These are phyloP conservation scores for Beauveria bassiana DNA, from an alignment of 2,329 filamentous ascomycete genomes.

Conservation along the genomic window DNA sequence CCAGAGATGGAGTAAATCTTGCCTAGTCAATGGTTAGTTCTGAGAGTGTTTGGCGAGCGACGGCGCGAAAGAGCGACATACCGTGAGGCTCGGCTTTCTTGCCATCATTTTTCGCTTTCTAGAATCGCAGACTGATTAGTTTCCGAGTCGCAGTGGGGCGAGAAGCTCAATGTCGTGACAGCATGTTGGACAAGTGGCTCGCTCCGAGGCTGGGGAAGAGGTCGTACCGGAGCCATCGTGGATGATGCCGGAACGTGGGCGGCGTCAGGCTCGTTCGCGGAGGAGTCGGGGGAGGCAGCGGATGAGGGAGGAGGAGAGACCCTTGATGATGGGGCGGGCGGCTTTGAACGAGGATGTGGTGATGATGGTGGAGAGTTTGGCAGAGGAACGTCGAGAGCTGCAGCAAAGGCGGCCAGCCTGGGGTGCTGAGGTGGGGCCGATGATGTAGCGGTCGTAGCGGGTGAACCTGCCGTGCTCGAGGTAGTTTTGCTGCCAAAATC, in stretches of 20 bases:
- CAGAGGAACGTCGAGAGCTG: conserved; percentile 28
- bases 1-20: conserved; percentile 58
- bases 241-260: conserved; percentile 24
- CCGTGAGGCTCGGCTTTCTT: conserved; percentile 32
- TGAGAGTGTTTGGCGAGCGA: not conserved
- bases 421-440: conserved; percentile 16
- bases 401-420: conserved; percentile 15
- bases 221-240: conserved; percentile 51
- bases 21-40: conserved; percentile 29
- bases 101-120: conserved; percentile 29
- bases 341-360: conserved; percentile 24
- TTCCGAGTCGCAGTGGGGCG: conserved; percentile 13
- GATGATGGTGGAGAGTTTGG: conserved; percentile 34
- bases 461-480: conserved; percentile 10
- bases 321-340: conserved; percentile 19
- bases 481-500: not conserved
- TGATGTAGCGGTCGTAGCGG: conserved; percentile 24
- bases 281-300: conserved; percentile 20
- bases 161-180: not conserved
- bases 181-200: conserved; percentile 11
- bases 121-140: conserved; percentile 15
- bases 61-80: conserved; percentile 20
- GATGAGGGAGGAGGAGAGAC: conserved; percentile 20
- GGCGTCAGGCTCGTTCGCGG: conserved; percentile 20
- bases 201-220: conserved; percentile 14